A percentile compares a stretch with the other conserved stretches of the same genome.
Evolutionary conservation across 1,284 basidiomycete species (phyloP).

Genomic region (Ceratorhiza oryzae-sativae): DNA sequence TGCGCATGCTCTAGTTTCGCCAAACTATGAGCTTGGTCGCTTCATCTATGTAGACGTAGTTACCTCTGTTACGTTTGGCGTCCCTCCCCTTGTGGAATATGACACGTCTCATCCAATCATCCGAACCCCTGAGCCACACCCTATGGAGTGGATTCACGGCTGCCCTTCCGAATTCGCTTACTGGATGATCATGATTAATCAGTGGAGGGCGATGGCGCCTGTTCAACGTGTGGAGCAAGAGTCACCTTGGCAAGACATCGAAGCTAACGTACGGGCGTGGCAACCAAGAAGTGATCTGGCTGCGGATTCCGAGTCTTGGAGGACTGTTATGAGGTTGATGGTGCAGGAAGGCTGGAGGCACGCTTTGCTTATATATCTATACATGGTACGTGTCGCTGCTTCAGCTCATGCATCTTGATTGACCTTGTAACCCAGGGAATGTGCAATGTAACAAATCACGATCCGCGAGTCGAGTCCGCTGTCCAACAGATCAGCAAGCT

Average conservation of each 20-base stretch:
- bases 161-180: neutral
- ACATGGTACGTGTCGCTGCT: conserved; percentile 6
- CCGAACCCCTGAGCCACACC: neutral
- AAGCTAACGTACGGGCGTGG: neutral
- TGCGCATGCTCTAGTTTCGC: neutral
- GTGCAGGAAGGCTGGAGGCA: conserved; percentile 23
- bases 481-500: too few species aligned
- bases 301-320: neutral
- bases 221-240: neutral
- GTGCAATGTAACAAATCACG: too few species aligned
- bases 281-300: neutral
- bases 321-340: neutral
- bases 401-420: too few species aligned
- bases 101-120: conserved; percentile 2
- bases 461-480: too few species aligned
- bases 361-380: conserved; percentile 10
- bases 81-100: conserved; percentile 14
- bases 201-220: neutral
- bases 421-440: too few species aligned
- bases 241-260: conserved; percentile 2
- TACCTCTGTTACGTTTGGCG: neutral
- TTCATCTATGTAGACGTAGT: conserved; percentile 6
- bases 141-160: neutral
- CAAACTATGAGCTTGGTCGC: neutral
- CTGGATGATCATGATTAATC: neutral